phyloP scores from a whole-genome alignment of 2,329 filamentous ascomycete genomes.

The Westerdykella sp. region DNA sequence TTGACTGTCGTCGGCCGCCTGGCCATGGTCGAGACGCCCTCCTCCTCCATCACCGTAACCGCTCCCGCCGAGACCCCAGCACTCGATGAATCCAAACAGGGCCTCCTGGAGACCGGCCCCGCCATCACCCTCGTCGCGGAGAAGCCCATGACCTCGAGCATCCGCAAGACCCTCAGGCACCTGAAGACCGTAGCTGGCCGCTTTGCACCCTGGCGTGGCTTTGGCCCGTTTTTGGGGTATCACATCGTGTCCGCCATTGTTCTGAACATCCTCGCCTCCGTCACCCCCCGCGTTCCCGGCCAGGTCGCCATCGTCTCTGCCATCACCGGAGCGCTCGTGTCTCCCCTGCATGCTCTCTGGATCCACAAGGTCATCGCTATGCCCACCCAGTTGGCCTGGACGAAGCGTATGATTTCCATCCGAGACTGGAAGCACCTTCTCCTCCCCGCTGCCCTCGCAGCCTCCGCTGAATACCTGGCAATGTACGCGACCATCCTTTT shows the following conservation, averaged over 20 bases:
- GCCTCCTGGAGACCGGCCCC: slow-evolving; percentile 36
- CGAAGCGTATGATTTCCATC: slow-evolving; percentile 63
- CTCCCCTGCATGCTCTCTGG: slow-evolving; percentile 70
- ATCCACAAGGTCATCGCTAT: slow-evolving; percentile 78
- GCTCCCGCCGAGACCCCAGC: slow-evolving; percentile 44
- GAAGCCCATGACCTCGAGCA: slow-evolving; percentile 56
- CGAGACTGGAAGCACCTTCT: slow-evolving; percentile 63
- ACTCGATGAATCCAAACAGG: slow-evolving; percentile 38
- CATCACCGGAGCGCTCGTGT: slow-evolving; percentile 54
- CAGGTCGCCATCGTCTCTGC: slow-evolving; percentile 50
- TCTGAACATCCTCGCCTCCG: slow-evolving; percentile 41
- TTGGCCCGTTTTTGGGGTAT: slow-evolving; percentile 44
- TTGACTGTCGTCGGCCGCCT: slow-evolving; percentile 56
- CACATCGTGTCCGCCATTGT: slow-evolving; percentile 31
- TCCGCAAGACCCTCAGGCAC: slow-evolving; percentile 54
- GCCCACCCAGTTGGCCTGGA: slow-evolving; percentile 53
- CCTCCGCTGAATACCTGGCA: slow-evolving; percentile 52
- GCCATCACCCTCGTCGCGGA: slow-evolving; percentile 43
- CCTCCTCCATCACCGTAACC: slow-evolving; percentile 45
- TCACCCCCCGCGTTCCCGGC: slow-evolving; percentile 39
- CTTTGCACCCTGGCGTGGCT: slow-evolving; percentile 63
- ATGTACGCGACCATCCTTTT: slow-evolving; percentile 46
- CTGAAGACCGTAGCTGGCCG: slow-evolving; percentile 60
- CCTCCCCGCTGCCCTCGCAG: slow-evolving; percentile 59
- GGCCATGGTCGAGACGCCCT: slow-evolving; percentile 57